A percentile compares a stretch with the other conserved stretches of the same genome.
These are phyloP conservation scores for Persicaria maculosa DNA, from an alignment of 148 eudicot genomes.

Conservation along the genomic window DNA sequence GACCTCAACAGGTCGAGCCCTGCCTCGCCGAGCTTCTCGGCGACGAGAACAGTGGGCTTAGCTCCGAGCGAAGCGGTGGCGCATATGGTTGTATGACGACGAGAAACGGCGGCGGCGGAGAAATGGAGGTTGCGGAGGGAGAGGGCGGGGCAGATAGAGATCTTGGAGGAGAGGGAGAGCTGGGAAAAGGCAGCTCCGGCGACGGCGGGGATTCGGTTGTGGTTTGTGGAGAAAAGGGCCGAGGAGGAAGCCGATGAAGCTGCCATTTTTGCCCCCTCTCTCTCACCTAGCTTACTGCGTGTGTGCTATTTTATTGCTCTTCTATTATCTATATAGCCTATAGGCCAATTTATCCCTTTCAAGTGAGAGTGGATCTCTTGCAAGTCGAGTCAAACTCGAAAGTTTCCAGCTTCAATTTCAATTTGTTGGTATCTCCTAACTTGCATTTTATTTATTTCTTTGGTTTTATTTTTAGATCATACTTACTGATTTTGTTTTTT, in stretches of 20 bases:
- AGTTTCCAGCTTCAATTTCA: too few species aligned
- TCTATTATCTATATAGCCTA: too few species aligned
- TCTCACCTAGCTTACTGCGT: too few species aligned
- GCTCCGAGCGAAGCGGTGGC: conserved; percentile 35
- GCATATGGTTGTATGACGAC: conserved; percentile 2
- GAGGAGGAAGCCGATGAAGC: conserved; percentile 26
- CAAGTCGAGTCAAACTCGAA: too few species aligned
- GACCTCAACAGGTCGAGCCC: conserved; percentile 53
- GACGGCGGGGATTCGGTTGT: conserved; percentile 8
- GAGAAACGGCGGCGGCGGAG: conserved; percentile 16
- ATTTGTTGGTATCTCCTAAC: too few species aligned
- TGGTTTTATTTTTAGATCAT: too few species aligned
- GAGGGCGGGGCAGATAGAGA: conserved; percentile 7
- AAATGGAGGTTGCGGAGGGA: conserved; percentile 19
- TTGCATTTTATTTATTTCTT: too few species aligned
- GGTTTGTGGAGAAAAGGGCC: conserved; percentile 14
- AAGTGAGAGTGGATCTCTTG: too few species aligned
- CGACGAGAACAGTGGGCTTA: conserved; percentile 76
- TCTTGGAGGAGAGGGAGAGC: conserved; percentile 33
- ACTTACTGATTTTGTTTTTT: too few species aligned
- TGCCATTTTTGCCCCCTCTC: conserved; percentile 19
- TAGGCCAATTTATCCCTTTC: too few species aligned
- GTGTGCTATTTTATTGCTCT: too few species aligned
- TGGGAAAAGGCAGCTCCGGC: conserved; percentile 15
- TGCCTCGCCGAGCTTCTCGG: conserved; percentile 82